Conservation (phyloP, 352 stramenopile species). For the Globisporangium radiosum region DNA sequence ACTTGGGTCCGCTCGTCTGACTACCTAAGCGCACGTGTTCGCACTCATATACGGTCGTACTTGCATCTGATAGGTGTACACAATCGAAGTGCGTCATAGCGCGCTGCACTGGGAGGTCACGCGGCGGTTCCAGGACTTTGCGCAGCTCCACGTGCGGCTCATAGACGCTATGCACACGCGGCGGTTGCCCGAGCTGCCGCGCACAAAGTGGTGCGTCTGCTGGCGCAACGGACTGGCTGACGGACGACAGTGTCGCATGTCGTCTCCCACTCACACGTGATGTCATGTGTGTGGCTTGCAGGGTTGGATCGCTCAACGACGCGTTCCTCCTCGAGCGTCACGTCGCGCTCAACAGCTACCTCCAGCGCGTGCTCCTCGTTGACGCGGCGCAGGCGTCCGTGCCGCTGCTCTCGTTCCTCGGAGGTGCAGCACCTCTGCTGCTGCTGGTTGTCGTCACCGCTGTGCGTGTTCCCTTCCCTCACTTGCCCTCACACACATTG, state of each 20-base stretch:
- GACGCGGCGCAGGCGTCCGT: slow-evolving; percentile 29
- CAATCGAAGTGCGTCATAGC: slow-evolving; percentile 28
- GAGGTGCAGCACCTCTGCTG: slow-evolving; percentile 21
- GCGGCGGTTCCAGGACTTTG: slow-evolving; percentile 43
- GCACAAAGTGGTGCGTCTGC: slow-evolving; percentile 29
- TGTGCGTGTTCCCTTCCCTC: too few species aligned
- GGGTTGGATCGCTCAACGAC: slow-evolving; percentile 27
- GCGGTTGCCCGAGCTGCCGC: slow-evolving; percentile 26
- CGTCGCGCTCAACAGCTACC: slow-evolving; percentile 35
- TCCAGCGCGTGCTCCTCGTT: slow-evolving; percentile 39
- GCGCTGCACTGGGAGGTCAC: slow-evolving; percentile 37
- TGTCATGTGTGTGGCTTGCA: slow-evolving; percentile 1
- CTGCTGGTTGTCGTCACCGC: not conserved
- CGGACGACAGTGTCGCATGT: too few species aligned
- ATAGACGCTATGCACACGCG: slow-evolving; percentile 1
- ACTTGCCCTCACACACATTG: too few species aligned
- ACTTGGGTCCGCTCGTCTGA: too few species aligned
- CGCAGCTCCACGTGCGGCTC: slow-evolving; percentile 24
- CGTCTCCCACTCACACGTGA: not conserved
- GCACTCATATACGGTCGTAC: too few species aligned
- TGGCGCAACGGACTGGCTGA: too few species aligned
- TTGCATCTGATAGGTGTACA: slow-evolving; percentile 27
- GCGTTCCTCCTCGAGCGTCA: slow-evolving; percentile 32
- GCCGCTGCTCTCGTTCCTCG: slow-evolving; percentile 46
- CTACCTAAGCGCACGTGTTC: too few species aligned